These are phyloP conservation scores for Colletotrichum sojae DNA, from an alignment of 2,329 filamentous ascomycete species.

Conservation along the genomic window DNA sequence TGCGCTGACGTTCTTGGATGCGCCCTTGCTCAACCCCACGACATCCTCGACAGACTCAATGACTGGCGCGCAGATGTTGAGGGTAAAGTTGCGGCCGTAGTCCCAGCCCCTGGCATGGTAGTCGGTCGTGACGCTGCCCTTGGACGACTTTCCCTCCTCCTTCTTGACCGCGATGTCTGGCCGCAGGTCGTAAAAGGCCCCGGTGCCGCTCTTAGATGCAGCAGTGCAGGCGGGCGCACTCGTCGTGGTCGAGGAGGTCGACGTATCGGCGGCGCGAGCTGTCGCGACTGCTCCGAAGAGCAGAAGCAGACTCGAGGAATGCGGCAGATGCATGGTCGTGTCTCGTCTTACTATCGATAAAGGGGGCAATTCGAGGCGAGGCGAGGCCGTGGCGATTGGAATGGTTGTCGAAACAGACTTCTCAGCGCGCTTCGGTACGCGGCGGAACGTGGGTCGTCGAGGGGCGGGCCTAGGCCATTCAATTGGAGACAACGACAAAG, in stretches of 20 bases:
- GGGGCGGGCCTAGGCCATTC: conserved; percentile 15
- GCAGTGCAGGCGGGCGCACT: conserved; percentile 68
- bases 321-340: conserved; percentile 45
- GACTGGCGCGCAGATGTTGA: conserved; percentile 87
- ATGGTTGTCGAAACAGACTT: conserved; percentile 1
- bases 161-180: conserved; percentile 65
- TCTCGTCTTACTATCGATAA: conserved; percentile 14
- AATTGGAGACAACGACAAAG: conserved; percentile 13
- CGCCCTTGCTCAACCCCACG: conserved; percentile 71
- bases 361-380: background rate
- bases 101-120: conserved; percentile 81
- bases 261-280: conserved; percentile 48
- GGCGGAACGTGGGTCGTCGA: conserved; percentile 2
- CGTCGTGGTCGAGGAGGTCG: conserved; percentile 54
- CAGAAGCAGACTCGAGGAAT: conserved; percentile 48
- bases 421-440: conserved; percentile 31
- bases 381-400: conserved; percentile 10
- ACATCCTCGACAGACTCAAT: conserved; percentile 75
- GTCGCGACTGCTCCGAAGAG: conserved; percentile 52
- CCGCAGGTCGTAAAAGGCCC: conserved; percentile 72
- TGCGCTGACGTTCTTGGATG: conserved; percentile 83
- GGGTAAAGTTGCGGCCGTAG: conserved; percentile 84
- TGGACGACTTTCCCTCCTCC: conserved; percentile 60
- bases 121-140: conserved; percentile 61
- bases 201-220: conserved; percentile 67